phyloP scores from a whole-genome alignment of 2,329 filamentous ascomycete species.

The Shiraia sp. region DNA sequence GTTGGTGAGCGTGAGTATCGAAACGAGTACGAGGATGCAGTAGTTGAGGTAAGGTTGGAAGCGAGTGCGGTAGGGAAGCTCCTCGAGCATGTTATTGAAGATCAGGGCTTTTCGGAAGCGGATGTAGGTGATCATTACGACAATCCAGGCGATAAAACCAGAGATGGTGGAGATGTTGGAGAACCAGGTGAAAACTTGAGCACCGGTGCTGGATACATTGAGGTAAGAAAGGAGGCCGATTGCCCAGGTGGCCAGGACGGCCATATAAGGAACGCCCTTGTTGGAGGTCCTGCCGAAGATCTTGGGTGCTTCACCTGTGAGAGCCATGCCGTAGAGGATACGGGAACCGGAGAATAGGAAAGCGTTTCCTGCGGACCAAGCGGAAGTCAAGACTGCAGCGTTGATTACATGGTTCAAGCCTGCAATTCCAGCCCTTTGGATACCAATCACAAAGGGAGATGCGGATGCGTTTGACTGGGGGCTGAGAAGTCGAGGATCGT shows the following conservation, averaged over 20 bases:
- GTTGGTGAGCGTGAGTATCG: slow-evolving; percentile 39
- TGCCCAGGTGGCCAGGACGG: slow-evolving; percentile 44
- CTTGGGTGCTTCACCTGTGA: slow-evolving; percentile 57
- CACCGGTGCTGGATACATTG: slow-evolving; percentile 52
- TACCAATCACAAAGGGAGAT: slow-evolving; percentile 65
- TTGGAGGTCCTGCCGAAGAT: slow-evolving; percentile 54
- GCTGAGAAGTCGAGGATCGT: slow-evolving; percentile 53
- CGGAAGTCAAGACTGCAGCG: slow-evolving; percentile 73
- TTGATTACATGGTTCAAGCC: slow-evolving; percentile 75
- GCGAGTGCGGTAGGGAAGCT: slow-evolving; percentile 54
- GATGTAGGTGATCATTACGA: slow-evolving; percentile 61
- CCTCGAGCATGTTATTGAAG: slow-evolving; percentile 61
- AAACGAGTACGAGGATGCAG: slow-evolving; percentile 57
- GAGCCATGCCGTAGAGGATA: slow-evolving; percentile 54
- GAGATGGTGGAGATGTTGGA: slow-evolving; percentile 68
- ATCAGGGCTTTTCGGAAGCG: slow-evolving; percentile 56
- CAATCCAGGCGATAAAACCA: slow-evolving; percentile 60
- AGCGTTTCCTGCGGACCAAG: slow-evolving; percentile 72
- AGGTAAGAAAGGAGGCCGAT: slow-evolving; percentile 55
- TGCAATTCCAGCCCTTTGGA: slow-evolving; percentile 66
- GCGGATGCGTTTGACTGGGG: slow-evolving; percentile 37
- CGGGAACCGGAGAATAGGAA: slow-evolving; percentile 61
- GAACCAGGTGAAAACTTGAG: slow-evolving; percentile 68
- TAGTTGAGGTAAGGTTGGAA: slow-evolving; percentile 61
- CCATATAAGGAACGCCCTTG: slow-evolving; percentile 47